These are phyloP conservation scores for Moniliophthora roreri DNA, from an alignment of 1,284 basidiomycete genomes.

Conservation along the genomic window DNA sequence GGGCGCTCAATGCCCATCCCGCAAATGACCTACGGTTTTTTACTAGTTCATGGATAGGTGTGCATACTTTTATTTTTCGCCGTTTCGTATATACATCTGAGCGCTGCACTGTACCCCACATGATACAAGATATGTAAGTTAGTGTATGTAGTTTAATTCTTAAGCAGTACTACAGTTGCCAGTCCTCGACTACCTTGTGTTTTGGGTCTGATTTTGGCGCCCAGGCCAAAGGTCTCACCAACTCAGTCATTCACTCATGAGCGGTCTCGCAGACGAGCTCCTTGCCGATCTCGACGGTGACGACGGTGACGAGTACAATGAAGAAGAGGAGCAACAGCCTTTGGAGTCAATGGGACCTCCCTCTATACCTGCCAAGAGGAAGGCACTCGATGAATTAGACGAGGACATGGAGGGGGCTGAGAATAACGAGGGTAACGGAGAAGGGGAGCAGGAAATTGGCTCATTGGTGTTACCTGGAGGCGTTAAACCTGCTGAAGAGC, in stretches of 20 bases:
- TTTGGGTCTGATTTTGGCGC: too few species aligned
- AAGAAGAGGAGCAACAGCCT: constrained; percentile 38
- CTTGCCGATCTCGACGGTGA: constrained; percentile 84
- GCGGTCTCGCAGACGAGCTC: constrained; percentile 83
- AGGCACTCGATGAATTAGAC: constrained; percentile 47
- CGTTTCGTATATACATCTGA: background rate
- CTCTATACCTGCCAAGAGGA: constrained; percentile 54
- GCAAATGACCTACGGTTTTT: too few species aligned
- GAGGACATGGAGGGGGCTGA: constrained; percentile 52
- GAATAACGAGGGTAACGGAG: constrained; percentile 41
- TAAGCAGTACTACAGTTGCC: too few species aligned
- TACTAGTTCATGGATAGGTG: background rate
- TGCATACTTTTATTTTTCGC: background rate
- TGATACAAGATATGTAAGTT: background rate
- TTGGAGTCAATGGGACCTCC: constrained; percentile 25
- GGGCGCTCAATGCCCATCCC: too few species aligned
- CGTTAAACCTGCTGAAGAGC: constrained; percentile 88
- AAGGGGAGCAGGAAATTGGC: constrained; percentile 41
- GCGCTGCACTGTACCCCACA: too few species aligned
- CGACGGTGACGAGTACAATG: constrained; percentile 56
- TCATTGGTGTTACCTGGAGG: constrained; percentile 88
- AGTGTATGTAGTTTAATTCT: background rate
- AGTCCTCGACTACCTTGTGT: too few species aligned
- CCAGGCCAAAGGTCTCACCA: too few species aligned
- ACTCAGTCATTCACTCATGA: too few species aligned